A percentile compares a stretch with the other conserved stretches of the same genome.
phyloP scores from a whole-genome alignment of 176 grass and related monocot genomes.

The Raddia guianensis region DNA sequence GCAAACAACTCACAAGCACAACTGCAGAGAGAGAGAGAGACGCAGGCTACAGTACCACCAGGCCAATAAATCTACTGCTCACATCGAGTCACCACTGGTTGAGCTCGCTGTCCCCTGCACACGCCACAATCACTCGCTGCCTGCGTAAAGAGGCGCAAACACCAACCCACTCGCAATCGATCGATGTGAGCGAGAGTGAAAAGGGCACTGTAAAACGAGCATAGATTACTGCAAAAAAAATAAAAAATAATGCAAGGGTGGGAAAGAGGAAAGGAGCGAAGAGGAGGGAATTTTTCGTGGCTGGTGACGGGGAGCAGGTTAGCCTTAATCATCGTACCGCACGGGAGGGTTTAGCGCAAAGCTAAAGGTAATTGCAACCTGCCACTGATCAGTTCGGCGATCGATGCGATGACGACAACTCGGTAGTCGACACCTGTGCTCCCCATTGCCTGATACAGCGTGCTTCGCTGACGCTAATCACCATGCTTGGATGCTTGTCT shows the following conservation, averaged over 20 bases:
- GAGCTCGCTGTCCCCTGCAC: conserved; percentile 33
- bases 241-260: too few relatives aligned
- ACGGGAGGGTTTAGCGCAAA: conserved; percentile 33
- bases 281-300: conserved; percentile 44
- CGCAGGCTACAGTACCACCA: neutral
- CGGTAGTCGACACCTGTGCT: conserved; percentile 30
- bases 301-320: conserved; percentile 3
- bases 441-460: neutral
- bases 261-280: neutral
- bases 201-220: neutral
- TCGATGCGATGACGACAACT: conserved; percentile 42
- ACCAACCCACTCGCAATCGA: neutral
- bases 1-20: neutral
- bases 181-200: conserved; percentile 16
- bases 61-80: neutral
- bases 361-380: neutral
- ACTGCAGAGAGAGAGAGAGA: neutral
- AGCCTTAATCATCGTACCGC: conserved; percentile 42
- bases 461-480: neutral
- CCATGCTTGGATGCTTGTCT: neutral
- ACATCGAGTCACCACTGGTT: conserved; percentile 3
- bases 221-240: neutral
- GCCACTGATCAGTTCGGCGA: neutral
- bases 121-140: conserved; percentile 13
- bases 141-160: conserved; percentile 3